These are phyloP conservation scores for Verticillium tricorpus DNA, from an alignment of 2,329 filamentous ascomycete genomes.

Conservation along the genomic window DNA sequence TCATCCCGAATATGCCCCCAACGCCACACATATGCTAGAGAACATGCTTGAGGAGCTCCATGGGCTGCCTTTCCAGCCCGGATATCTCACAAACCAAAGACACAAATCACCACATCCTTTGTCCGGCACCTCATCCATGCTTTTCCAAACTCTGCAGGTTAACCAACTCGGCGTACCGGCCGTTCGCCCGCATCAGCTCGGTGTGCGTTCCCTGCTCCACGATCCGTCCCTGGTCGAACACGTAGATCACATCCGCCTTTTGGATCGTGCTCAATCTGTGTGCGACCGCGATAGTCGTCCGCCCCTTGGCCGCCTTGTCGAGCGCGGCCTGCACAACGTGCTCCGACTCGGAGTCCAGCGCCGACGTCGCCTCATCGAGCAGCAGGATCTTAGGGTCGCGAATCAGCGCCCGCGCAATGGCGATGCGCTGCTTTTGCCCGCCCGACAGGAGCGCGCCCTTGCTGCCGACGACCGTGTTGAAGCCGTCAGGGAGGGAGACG, in stretches of 20 bases:
- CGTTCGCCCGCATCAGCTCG: constrained; percentile 65
- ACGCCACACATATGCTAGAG: background rate
- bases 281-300: constrained; percentile 91
- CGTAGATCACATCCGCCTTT: constrained; percentile 90
- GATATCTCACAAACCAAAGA: background rate
- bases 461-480: constrained; percentile 78
- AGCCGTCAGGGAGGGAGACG: constrained; percentile 77
- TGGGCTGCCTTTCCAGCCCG: background rate
- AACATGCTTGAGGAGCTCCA: background rate
- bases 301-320: constrained; percentile 75
- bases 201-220: constrained; percentile 80
- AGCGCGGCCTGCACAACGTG: constrained; percentile 77
- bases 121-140: constrained; percentile 23
- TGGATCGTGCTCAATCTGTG: constrained; percentile 91
- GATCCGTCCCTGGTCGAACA: constrained; percentile 86
- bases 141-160: constrained; percentile 75
- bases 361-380: constrained; percentile 76
- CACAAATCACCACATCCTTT: background rate
- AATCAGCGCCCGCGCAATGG: constrained; percentile 85
- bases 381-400: constrained; percentile 86
- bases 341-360: constrained; percentile 72
- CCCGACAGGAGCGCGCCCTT: constrained; percentile 84
- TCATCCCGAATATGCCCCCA: background rate
- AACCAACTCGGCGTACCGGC: constrained; percentile 74
- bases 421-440: constrained; percentile 92